Base-by-base conservation (phyloP, 2,329 filamentous ascomycete genomes). In the Trichoderma sp. region DNA sequence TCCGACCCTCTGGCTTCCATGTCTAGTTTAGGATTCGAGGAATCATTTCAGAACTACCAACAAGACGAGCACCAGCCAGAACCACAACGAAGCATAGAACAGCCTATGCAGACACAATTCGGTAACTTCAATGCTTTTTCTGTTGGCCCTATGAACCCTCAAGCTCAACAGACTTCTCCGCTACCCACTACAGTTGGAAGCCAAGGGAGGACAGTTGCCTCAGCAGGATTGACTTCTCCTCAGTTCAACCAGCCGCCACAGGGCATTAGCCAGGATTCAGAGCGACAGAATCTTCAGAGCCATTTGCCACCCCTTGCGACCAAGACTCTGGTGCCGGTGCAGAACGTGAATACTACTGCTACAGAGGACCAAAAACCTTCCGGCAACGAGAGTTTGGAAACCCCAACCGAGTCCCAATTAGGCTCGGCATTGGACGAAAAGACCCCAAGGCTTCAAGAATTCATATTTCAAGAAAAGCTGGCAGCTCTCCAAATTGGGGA, bases 1-100 rank as follows among this genome's bases (percentile, higher is more conserved):
- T 78, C 78, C 4, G 77, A 77, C 3, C 72, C 81, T 11, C 53
- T 81, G 21, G 79, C 79, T 3, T 78, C 76, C 57, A 71, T 66
- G 12, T 74, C 75, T 8, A 67, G 30, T 12, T 71, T 74, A 1
- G 79, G 74, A 51, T 72, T 73, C 30, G 75, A 75, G 5, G 65
- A 72, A 39, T 58, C 71, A 15, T 47, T 70, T 12, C 51, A 43
- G 8, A 43, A 30, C 32, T 64, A 56, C 53, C 64, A 32, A 8
- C 75, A 75, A 30, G 58, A 73, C 47, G 73, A 75, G 53, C 36
- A 47, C 36, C 70, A 57, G 36, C 62, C 68, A 61, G 65, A 66
- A 12, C 73, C 65, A 7, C 56, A 58, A 30, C 56, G 24, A 28
- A 4, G 12, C 12, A 2, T 39, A 12, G 60, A n/a, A 9, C 60